Conservation (phyloP, 768 basidiomycete species). For the Suillus placidus region DNA sequence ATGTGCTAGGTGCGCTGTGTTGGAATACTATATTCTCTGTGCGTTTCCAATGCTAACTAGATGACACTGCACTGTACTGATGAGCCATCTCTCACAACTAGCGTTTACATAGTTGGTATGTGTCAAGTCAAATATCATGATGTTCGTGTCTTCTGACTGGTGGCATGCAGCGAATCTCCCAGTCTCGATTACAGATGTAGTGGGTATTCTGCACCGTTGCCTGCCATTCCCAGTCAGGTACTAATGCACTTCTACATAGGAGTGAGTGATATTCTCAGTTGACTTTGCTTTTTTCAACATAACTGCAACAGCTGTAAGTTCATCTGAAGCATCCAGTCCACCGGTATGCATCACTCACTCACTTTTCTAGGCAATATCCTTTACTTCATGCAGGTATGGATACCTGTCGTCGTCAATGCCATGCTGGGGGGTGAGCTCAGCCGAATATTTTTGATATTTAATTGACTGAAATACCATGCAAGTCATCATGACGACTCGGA, state of each 20-base stretch:
- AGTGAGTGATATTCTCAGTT: background rate
- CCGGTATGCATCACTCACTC: background rate
- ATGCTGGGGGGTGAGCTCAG: background rate
- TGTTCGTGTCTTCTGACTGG: background rate
- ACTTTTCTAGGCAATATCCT: background rate
- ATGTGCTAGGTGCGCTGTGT: background rate
- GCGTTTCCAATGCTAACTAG: background rate
- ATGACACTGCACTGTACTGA: background rate
- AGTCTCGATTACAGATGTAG: background rate
- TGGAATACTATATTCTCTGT: background rate
- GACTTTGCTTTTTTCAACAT: background rate
- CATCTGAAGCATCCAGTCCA: background rate
- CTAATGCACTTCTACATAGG: background rate
- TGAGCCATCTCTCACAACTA: background rate
- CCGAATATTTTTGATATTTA: background rate
- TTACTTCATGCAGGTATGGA: background rate
- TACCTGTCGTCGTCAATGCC: background rate
- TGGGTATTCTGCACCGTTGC: background rate
- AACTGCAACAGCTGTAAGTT: background rate
- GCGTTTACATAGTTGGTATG: background rate
- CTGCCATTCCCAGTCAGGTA: background rate
- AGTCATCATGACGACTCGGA: background rate
- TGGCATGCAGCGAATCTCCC: background rate
- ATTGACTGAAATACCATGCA: background rate
- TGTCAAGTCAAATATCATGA: background rate